Evolutionary conservation across 2,329 filamentous ascomycete genomes (phyloP).

Genomic region (Endoconidiophora polonica): DNA sequence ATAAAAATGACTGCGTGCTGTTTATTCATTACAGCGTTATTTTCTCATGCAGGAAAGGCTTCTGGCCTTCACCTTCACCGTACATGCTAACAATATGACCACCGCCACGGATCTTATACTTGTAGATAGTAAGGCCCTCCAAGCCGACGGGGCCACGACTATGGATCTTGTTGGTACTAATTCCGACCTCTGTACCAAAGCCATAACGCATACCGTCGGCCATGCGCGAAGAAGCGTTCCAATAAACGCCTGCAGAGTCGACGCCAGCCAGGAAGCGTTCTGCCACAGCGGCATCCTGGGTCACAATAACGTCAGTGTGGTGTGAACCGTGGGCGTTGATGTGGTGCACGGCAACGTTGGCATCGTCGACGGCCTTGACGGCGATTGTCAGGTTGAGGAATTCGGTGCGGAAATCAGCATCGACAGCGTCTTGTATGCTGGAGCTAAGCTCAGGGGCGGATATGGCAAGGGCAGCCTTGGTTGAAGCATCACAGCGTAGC

Average conservation of each 20-base stretch:
- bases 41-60: conserved; percentile 41
- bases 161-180: conserved; percentile 98
- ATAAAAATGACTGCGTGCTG: no score
- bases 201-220: conserved; percentile 95
- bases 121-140: conserved; percentile 92
- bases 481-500: conserved; percentile 59
- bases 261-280: conserved; percentile 71
- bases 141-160: conserved; percentile 82
- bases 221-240: conserved; percentile 90
- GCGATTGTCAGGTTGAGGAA: conserved; percentile 75
- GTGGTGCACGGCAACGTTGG: conserved; percentile 63
- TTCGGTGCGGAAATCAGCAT: conserved; percentile 70
- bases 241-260: conserved; percentile 86
- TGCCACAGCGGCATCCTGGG: conserved; percentile 47
- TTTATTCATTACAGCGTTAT: conserved; percentile 18
- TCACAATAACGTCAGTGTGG: conserved; percentile 87
- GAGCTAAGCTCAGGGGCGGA: conserved; percentile 21
- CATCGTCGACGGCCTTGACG: conserved; percentile 55
- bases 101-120: conserved; percentile 73
- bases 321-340: conserved; percentile 87
- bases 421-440: conserved; percentile 46
- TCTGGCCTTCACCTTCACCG: conserved; percentile 43
- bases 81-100: conserved; percentile 75
- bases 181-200: conserved; percentile 95
- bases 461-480: conserved; percentile 44